Conservation (phyloP, 306 rosid species). For the Cucumis cinereus region DNA sequence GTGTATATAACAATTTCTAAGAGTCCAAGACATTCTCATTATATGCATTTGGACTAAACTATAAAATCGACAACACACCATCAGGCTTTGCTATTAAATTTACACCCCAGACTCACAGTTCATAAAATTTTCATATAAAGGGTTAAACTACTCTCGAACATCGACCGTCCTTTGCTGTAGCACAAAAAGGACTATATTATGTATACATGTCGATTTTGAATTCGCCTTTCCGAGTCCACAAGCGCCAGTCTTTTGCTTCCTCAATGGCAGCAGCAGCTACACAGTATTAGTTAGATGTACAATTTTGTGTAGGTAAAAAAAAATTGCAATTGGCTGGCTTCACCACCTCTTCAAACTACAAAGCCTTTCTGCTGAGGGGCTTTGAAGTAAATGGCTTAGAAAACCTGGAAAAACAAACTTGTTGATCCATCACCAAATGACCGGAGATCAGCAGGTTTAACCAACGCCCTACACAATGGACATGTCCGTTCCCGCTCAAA, state of each 20-base stretch:
- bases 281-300: conserved; percentile 29
- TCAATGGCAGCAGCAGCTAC: neutral
- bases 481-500: conserved; percentile 97
- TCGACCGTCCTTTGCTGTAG: neutral
- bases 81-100: neutral
- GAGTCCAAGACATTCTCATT: neutral
- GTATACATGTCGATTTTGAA: neutral
- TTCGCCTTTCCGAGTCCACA: neutral
- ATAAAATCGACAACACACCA: neutral
- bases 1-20: neutral
- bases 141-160: neutral
- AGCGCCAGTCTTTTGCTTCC: neutral
- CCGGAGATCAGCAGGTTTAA: conserved; percentile 84
- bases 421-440: conserved; percentile 98
- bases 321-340: conserved; percentile 25
- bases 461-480: conserved; percentile 95
- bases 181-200: neutral
- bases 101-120: neutral
- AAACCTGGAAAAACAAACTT: conserved; percentile 79
- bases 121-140: neutral
- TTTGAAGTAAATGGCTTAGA: conserved; percentile 31
- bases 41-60: neutral
- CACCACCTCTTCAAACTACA: conserved; percentile 35
- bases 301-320: conserved; percentile 30
- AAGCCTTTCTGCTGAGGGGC: conserved; percentile 19